Base-by-base conservation (phyloP, 2,329 filamentous ascomycete species). In the Magnaporthiopsis rhizophila region DNA sequence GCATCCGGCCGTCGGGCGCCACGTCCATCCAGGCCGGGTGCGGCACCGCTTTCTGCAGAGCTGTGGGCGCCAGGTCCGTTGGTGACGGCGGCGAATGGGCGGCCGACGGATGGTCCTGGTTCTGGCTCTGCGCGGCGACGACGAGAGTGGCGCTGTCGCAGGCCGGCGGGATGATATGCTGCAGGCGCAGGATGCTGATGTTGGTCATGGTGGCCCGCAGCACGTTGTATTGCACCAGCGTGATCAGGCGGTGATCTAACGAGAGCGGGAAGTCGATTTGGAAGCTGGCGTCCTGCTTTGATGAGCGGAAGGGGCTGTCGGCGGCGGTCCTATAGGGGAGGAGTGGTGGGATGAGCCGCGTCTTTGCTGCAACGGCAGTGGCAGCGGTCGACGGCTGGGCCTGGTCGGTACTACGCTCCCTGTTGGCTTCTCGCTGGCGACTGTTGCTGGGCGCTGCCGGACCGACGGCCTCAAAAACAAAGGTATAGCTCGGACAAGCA, bases 11-110 rank as follows among this genome's bases (percentile, higher is more conserved):
- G 32, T 66, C 69, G 0, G 73, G 72, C 21, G 72, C 59, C 2
- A 67, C 64, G 64, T 73, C 72, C 21, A 75, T 68, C 72, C 71
- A 75, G 26, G 65, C 65, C 61, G 71, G 69, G 62, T 75, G 72
- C 3, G 65, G 66, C 13, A 68, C 67, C 2, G 58, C 59, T 24
- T 62, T 63, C 65, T 75, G 73, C 3, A 72, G 62, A 56, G 64
- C 65, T 1, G 74, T 75, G 2, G 71, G 68, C 50, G 66, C 65
- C 13, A 75, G 65, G 67, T 65, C 4, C 72, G 71, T 3, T 68
- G n/a, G n/a, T 7, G 30, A 3, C 30, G 6, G 30, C 30, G 30
- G 30, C 30, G 30, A 30, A 30, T 4, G 6, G 30, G 30, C 6
- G 6, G 30, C 3, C 6, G 30, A 30, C 30, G 30, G 30, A 7